Conservation (phyloP, 1,284 basidiomycete species). For the Retiboletus fuscus region DNA sequence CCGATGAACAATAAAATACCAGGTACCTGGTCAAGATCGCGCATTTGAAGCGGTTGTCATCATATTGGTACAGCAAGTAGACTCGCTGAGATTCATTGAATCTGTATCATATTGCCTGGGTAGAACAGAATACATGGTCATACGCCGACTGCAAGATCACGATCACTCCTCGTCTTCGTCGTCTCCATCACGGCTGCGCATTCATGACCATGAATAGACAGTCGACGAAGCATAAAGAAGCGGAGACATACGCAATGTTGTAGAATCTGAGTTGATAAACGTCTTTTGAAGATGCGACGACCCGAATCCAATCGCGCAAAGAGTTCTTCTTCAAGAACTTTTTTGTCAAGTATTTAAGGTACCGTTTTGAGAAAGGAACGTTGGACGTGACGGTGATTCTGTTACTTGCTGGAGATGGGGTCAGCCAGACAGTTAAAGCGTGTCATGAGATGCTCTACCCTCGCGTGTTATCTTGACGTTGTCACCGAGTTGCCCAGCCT, state of each 20-base stretch:
- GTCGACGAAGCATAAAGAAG: not conserved
- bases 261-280: conserved; percentile 93
- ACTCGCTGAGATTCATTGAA: conserved; percentile 3
- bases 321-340: conserved; percentile 95
- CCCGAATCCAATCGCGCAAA: conserved; percentile 89
- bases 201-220: conserved; percentile 23
- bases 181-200: conserved; percentile 56
- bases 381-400: conserved; percentile 85
- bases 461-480: conserved; percentile 85
- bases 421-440: conserved; percentile 7
- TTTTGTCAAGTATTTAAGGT: conserved; percentile 94
- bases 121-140: conserved; percentile 21
- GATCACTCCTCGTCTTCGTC: conserved; percentile 66
- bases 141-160: conserved; percentile 39
- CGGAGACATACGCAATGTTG: conserved; percentile 86
- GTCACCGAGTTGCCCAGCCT: conserved; percentile 89
- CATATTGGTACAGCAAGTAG: conserved; percentile 4
- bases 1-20: conserved; percentile 8
- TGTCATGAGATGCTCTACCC: conserved; percentile 61
- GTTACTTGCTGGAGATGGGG: conserved; percentile 63
- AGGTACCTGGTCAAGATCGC: not conserved
- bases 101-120: conserved; percentile 22
- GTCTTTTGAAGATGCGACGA: conserved; percentile 91
- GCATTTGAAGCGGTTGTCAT: not conserved
- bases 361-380: conserved; percentile 92